phyloP scores from a whole-genome alignment of 495 filamentous ascomycete genomes.

The Letharia lupina region DNA sequence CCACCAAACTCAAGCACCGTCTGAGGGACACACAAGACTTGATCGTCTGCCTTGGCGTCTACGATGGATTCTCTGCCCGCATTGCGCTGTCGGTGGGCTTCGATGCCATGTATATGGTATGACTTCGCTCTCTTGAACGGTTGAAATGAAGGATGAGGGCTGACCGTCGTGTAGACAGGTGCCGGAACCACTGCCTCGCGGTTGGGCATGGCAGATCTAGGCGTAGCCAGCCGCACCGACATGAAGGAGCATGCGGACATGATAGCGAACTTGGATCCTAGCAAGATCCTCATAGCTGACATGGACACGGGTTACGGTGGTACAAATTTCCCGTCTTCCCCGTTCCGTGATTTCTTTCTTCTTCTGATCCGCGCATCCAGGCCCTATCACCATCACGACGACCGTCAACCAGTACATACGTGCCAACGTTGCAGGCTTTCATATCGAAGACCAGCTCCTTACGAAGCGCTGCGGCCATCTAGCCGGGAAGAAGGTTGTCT shows the following conservation, averaged over 20 bases:
- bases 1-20: slow-evolving; percentile 34
- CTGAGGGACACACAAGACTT: slow-evolving; percentile 32
- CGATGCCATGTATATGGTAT: slow-evolving; percentile 59
- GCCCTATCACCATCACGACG: slow-evolving; percentile 53
- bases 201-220: slow-evolving; percentile 58
- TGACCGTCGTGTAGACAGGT: slow-evolving; percentile 44
- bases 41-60: slow-evolving; percentile 56
- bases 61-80: slow-evolving; percentile 61
- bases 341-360: background rate
- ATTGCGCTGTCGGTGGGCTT: slow-evolving; percentile 53
- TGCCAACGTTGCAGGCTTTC: slow-evolving; percentile 61
- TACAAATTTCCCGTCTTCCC: slow-evolving; percentile 22
- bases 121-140: background rate
- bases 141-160: background rate
- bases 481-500: slow-evolving; percentile 52
- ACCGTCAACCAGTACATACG: slow-evolving; percentile 56
- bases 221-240: slow-evolving; percentile 53
- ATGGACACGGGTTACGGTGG: slow-evolving; percentile 60
- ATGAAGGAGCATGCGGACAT: slow-evolving; percentile 57
- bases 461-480: slow-evolving; percentile 61
- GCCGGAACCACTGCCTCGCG: slow-evolving; percentile 57
- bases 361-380: slow-evolving; percentile 24
- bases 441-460: slow-evolving; percentile 63
- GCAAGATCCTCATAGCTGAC: slow-evolving; percentile 56
- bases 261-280: slow-evolving; percentile 53